Conservation (phyloP, 306 rosid species). For the Hippophae gyantsensis region DNA sequence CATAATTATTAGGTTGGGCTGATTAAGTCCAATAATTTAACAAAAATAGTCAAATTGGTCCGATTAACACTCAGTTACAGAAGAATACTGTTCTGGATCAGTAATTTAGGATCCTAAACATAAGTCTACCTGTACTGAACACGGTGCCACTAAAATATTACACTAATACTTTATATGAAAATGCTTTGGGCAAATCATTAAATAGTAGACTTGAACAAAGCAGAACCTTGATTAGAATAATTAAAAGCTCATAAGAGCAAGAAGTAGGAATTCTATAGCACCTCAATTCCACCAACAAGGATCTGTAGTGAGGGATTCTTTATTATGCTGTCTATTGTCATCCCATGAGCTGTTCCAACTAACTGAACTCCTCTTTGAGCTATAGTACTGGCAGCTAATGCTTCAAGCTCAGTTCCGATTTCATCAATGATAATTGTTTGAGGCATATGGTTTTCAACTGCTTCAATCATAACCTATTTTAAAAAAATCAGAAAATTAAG, state of each 20-base stretch:
- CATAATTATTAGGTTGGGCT: too few relatives aligned
- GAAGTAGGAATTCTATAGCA: conserved; percentile 22
- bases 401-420: conserved; percentile 98
- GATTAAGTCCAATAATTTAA: too few relatives aligned
- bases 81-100: conserved; percentile 13
- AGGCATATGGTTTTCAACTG: conserved; percentile 98
- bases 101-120: not conserved
- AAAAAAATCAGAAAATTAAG: not conserved
- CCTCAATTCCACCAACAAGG: conserved; percentile 99
- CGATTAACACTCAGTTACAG: conserved; percentile 79
- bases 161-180: not conserved
- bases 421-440: conserved; percentile 91
- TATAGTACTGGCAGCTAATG: conserved; percentile 97
- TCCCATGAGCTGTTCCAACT: conserved; percentile 97
- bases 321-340: conserved; percentile 73
- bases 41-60: too few relatives aligned
- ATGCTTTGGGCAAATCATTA: not conserved
- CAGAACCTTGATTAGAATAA: not conserved
- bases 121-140: not conserved
- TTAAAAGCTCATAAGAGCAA: conserved; percentile 8
- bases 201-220: not conserved
- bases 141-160: conserved; percentile 10
- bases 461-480: conserved; percentile 89
- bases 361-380: conserved; percentile 99
- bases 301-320: conserved; percentile 86